Base-by-base conservation (phyloP, 176 grass and related monocot species). In the Lolium rigidum region DNA sequence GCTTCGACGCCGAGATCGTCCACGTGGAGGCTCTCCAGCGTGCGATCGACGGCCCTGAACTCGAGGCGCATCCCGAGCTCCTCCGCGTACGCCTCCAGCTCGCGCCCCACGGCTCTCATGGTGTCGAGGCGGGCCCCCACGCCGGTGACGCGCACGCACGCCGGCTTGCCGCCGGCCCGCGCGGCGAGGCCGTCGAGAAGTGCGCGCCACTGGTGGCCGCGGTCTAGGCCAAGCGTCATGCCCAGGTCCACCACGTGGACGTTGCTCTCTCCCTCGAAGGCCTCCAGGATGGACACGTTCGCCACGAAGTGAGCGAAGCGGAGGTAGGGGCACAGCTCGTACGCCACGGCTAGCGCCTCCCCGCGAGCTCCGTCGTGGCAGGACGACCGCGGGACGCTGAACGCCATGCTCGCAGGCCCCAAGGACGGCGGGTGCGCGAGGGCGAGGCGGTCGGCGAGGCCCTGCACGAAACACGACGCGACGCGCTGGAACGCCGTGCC, bases 291-390 rank as follows among this genome's bases (percentile, higher is more conserved):
- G 79, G 82, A 85, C 20, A 88, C 82, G 74, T 94, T 94, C 2
- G 90, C 93, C 68, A 92, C 90, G 90, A 90, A 94, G 84, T 94
- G 93, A 41, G 90, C 90, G 70, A 94, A 94, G n/a, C 83, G 87
- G 46, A 94, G 85, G 87, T 92, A 94, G 41, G 90, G 93, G 85
- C 93, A 94, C 28, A 92, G 87, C 74, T 94, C 93, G 85, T 94
- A 94, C 35, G 93, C 93, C 51, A 92, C 85, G 35, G 79, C 82
- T 1, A 94, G 85, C 25, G 87, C 93, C 87, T 94, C 93, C 22
- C 68, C 84, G 58, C 85, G 84, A 13, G 78, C 51, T 74, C 87
- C 73, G 57, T 81, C 64, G 73, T 54, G 65, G 9, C 26, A 80
- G 4, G 74, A 69, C 59, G 85, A 84, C 28, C 59, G 68, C 49